A percentile compares a stretch with the other conserved stretches of the same genome.
Evolutionary conservation across 169 alveolate species (phyloP).

Genomic region (Cytauxzoon felis): DNA sequence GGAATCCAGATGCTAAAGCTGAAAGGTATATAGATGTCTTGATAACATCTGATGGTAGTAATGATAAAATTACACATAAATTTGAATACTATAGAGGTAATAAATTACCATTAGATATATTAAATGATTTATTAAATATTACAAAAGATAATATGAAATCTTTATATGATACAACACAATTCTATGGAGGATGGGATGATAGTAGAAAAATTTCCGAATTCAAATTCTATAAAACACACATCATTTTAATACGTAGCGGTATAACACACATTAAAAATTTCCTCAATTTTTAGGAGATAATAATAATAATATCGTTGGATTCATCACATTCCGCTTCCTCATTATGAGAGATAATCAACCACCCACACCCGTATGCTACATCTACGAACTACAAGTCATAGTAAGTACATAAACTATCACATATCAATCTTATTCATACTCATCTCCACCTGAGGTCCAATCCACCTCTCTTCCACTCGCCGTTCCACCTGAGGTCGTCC

Average conservation of each 20-base stretch:
- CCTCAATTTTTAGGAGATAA: slow-evolving; percentile 6
- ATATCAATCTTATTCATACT: not conserved
- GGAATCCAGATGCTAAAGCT: slow-evolving; percentile 23
- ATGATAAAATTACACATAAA: not conserved
- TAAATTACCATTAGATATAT: slow-evolving; percentile 6
- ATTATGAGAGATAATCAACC: slow-evolving; percentile 49
- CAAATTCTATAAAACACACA: slow-evolving; percentile 40
- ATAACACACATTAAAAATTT: not conserved
- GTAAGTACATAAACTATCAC: not conserved
- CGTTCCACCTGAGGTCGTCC: no score
- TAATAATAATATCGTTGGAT: slow-evolving; percentile 15
- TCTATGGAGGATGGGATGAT: slow-evolving; percentile 71
- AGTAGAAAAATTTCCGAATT: slow-evolving; percentile 57
- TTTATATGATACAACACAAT: slow-evolving; percentile 59
- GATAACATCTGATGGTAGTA: no score
- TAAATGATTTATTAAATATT: slow-evolving; percentile 28
- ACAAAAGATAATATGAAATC: slow-evolving; percentile 60
- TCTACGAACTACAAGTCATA: slow-evolving; percentile 54
- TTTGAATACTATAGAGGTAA: slow-evolving; percentile 23
- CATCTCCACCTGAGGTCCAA: no score
- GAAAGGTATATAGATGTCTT: no score
- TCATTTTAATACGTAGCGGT: slow-evolving; percentile 30
- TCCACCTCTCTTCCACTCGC: no score
- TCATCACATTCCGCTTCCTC: slow-evolving; percentile 53
- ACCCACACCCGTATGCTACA: slow-evolving; percentile 53